phyloP scores from a whole-genome alignment of 805 yeast genomes.

The Spencermartinsiella europaea region DNA sequence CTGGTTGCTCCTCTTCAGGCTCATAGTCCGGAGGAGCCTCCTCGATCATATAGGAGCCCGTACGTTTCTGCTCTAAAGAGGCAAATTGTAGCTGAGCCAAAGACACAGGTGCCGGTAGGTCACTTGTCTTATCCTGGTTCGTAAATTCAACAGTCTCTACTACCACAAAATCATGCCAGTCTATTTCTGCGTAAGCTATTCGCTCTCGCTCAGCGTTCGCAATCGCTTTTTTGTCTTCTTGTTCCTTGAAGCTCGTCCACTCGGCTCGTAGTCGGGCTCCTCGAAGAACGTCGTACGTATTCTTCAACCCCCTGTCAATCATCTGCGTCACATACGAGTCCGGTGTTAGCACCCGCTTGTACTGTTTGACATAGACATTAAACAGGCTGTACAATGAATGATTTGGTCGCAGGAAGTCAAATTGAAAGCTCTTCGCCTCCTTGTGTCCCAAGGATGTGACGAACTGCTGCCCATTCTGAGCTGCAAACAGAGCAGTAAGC shows the following conservation, averaged over 20 bases:
- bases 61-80: slow-evolving; percentile 49
- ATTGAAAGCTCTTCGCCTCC: slow-evolving; percentile 42
- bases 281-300: slow-evolving; percentile 37
- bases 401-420: slow-evolving; percentile 54
- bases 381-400: slow-evolving; percentile 61
- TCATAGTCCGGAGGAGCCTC: slow-evolving; percentile 41
- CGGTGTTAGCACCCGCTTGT: slow-evolving; percentile 36
- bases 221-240: slow-evolving; percentile 34
- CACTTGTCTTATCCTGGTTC: slow-evolving; percentile 42
- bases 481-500: slow-evolving; percentile 63
- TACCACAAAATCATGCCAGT: slow-evolving; percentile 81
- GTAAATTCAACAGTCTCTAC: slow-evolving; percentile 66
- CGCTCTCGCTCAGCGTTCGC: slow-evolving; percentile 37
- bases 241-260: slow-evolving; percentile 37
- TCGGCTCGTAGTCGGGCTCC: slow-evolving; percentile 55
- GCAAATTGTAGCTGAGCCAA: slow-evolving; percentile 57
- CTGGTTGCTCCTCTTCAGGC: slow-evolving; percentile 5
- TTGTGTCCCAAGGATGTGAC: slow-evolving; percentile 35
- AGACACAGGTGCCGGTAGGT: slow-evolving; percentile 46
- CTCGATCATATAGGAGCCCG: slow-evolving; percentile 34
- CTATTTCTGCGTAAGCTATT: slow-evolving; percentile 64
- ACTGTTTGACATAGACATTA: slow-evolving; percentile 50
- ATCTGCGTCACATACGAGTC: slow-evolving; percentile 21
- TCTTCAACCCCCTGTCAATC: slow-evolving; percentile 28
- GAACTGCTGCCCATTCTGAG: slow-evolving; percentile 51